Base-by-base conservation (phyloP, 139 green algal genomes). In the Chlorella ohadii region DNA sequence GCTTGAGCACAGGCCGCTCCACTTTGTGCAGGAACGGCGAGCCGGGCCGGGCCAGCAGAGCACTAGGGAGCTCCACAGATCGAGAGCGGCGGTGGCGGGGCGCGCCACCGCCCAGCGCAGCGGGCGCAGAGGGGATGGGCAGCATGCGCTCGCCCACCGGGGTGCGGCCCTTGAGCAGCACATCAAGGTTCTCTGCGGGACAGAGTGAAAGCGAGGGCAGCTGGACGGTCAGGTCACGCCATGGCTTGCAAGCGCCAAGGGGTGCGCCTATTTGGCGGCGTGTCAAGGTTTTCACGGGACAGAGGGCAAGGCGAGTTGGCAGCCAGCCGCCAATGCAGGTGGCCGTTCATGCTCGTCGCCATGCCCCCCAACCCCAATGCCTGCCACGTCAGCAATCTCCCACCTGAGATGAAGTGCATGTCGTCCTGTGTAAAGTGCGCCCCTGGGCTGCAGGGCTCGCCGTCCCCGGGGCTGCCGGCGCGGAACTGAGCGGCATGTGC, bases 111-210 rank as follows among this genome's bases (percentile, higher is more conserved):
- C 39, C 63, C 20, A 16, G 22, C 3, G 56, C 56, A 31, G 75
- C 51, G 22, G 51, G 51, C 22, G 51, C 51, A 23, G 51, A 59
- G 15, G 51, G 51, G 51, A 59, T 59, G 51, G 51, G 67, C 34
- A 68, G 74, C 55, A 33, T 17, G 27, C 44, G 44, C 72, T 41
- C 44, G 12, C 57, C 57, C 1, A 39, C 76, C 1, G 76, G 76
- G 11, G 76, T 72, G 27, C 36, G 76, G 38, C 76, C 56, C 25
- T 57, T 83, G 28, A 83, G 78, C 63, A 83, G 63, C 17, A 74
- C 63, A 34, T 83, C 78, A 7, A 83, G 41, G 63, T 83, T 83
- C 9, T 83, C 63, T 59, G 51, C 51, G 22, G 12, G 51, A 22
- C 51, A 22, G 51, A 11, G 44, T 16, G 51, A 20, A 59, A 13